These are phyloP conservation scores for Phaeotremella fagi DNA, from an alignment of 768 basidiomycete species.

Conservation along the genomic window DNA sequence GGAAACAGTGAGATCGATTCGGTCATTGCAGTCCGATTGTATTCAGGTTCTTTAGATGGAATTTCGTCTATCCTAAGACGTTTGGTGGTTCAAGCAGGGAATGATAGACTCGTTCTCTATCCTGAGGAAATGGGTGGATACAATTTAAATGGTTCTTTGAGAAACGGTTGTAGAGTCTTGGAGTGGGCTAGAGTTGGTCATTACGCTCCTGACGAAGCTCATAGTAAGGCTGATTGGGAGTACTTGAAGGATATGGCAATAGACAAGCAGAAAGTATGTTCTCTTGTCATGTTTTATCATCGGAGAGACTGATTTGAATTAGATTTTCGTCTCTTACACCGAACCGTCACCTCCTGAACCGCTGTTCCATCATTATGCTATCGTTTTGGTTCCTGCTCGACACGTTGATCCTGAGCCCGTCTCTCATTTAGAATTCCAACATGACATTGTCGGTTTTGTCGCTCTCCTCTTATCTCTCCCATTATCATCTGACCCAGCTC, in stretches of 20 bases:
- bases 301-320: no score
- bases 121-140: constrained; percentile 8
- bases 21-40: not conserved
- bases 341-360: constrained; percentile 5
- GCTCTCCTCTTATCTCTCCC: constrained; percentile 10
- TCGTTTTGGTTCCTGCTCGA: constrained; percentile 4
- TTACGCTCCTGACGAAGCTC: not conserved
- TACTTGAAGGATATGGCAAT: not conserved
- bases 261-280: constrained; percentile 1
- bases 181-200: constrained; percentile 16
- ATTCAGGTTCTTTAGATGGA: no score
- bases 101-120: not conserved
- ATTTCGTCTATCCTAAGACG: not conserved
- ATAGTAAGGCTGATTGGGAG: constrained; percentile 2
- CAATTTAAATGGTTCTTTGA: constrained; percentile 3
- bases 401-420: not conserved
- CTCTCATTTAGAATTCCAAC: constrained; percentile 1
- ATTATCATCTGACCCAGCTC: not conserved
- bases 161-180: constrained; percentile 8
- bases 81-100: not conserved
- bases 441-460: constrained; percentile 1
- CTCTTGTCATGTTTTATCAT: not conserved
- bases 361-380: constrained; percentile 7
- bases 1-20: no score
- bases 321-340: constrained; percentile 14